phyloP scores from a whole-genome alignment of 2,329 filamentous ascomycete species.

The Ophiostoma perfectum region DNA sequence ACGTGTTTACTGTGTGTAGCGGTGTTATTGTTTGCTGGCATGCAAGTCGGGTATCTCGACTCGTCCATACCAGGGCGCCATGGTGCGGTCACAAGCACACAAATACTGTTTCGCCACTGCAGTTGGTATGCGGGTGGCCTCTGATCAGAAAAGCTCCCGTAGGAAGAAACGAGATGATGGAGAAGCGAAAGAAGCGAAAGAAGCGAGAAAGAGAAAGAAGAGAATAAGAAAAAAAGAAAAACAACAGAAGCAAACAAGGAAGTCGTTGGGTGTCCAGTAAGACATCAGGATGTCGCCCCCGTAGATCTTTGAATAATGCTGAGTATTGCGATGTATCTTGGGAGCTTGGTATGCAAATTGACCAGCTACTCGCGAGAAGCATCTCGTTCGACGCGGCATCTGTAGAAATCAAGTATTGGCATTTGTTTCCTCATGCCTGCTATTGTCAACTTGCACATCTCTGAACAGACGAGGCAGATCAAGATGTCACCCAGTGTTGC shows the following conservation, averaged over 20 bases:
- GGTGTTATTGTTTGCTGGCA: conserved; percentile 4
- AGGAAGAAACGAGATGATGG: neutral
- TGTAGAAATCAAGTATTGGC: no score
- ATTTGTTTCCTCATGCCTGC: no score
- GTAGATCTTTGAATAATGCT: no score
- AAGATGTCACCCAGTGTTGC: neutral
- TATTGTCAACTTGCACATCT: no score
- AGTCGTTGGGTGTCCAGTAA: neutral
- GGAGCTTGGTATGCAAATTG: no score
- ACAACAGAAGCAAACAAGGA: conserved; percentile 7
- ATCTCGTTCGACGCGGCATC: no score
- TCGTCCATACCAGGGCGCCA: neutral
- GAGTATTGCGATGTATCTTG: no score
- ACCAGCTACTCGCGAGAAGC: no score
- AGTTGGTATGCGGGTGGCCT: conserved; percentile 8
- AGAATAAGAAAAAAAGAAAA: neutral
- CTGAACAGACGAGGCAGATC: neutral
- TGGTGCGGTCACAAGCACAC: neutral
- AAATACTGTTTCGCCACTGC: neutral
- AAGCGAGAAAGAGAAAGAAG: neutral
- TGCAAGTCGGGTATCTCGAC: neutral
- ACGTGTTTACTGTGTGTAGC: no score
- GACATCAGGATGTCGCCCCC: neutral
- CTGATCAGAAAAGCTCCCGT: neutral
- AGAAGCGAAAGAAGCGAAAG: neutral